Conservation (phyloP, 139 green algal species). For the Zygnema cylindricum region DNA sequence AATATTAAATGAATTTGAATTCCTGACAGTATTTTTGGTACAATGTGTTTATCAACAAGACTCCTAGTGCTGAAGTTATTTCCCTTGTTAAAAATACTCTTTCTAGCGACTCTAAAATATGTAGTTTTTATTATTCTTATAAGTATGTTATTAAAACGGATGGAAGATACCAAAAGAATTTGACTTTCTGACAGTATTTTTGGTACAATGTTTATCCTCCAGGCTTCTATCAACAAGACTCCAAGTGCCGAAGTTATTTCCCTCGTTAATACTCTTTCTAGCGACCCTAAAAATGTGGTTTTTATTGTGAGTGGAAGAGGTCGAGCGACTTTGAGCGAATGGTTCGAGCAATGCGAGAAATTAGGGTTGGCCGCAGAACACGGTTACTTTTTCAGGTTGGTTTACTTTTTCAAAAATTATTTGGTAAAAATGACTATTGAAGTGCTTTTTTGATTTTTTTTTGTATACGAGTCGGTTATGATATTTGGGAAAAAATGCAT, state of each 20-base stretch:
- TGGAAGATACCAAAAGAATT: no score
- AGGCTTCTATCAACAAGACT: conserved; percentile 67
- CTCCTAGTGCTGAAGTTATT: conserved; percentile 68
- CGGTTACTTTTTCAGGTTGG: conserved; percentile 78
- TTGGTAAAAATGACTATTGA: no score
- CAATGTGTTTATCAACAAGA: conserved; percentile 65
- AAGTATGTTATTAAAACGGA: no score
- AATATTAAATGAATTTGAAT: no score
- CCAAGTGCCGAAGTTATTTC: conserved; percentile 69
- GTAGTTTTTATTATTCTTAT: no score
- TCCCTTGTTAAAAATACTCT: conserved; percentile 65
- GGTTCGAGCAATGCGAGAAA: conserved; percentile 80
- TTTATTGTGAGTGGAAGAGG: conserved; percentile 88
- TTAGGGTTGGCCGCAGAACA: conserved; percentile 93
- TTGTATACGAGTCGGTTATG: no score
- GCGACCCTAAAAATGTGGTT: conserved; percentile 82
- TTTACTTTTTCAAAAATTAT: neutral
- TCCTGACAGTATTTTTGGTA: neutral
- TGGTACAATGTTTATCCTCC: neutral
- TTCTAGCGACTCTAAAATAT: no score
- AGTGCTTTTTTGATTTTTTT: no score
- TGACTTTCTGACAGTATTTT: neutral
- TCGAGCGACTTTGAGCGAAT: conserved; percentile 77
- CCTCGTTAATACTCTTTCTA: conserved; percentile 73
- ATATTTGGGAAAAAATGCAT: no score